These are phyloP conservation scores for Marasmius sp. DNA, from an alignment of 1,284 basidiomycete genomes.

Conservation along the genomic window DNA sequence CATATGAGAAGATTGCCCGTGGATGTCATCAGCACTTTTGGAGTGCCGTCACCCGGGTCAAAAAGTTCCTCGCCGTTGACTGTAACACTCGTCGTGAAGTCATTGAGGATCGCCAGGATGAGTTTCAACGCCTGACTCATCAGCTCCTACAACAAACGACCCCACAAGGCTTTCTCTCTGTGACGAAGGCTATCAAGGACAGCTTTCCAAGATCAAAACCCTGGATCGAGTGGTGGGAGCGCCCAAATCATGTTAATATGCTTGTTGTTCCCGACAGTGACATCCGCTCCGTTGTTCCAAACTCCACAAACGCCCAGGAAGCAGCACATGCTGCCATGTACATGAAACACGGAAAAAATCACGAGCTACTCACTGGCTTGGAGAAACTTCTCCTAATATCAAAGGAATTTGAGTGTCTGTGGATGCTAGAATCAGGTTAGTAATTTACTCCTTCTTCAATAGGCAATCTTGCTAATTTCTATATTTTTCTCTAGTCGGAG, in stretches of 20 bases:
- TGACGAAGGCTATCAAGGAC: not conserved
- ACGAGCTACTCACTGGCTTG: not conserved
- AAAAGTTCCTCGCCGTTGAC: not conserved
- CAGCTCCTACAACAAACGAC: not conserved
- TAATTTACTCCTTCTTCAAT: not conserved
- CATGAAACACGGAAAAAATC: not conserved
- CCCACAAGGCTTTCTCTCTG: not conserved
- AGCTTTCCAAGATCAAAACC: not conserved
- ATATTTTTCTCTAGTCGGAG: not conserved
- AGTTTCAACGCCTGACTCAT: not conserved
- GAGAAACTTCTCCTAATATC: not conserved
- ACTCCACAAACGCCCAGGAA: not conserved
- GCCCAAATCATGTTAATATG: not conserved
- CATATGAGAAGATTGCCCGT: not conserved
- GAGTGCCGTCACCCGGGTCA: not conserved
- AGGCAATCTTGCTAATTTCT: not conserved
- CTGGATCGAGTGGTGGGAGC: not conserved
- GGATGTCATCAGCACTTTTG: not conserved
- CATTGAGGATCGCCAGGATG: not conserved
- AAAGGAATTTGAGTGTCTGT: not conserved
- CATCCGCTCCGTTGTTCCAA: not conserved
- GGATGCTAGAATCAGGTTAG: not conserved
- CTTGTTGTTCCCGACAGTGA: not conserved
- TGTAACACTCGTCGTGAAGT: no score
- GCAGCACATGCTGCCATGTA: not conserved